Evolutionary conservation across 108 stramenopile species (phyloP).

Genomic region (Skeletonema potamos): DNA sequence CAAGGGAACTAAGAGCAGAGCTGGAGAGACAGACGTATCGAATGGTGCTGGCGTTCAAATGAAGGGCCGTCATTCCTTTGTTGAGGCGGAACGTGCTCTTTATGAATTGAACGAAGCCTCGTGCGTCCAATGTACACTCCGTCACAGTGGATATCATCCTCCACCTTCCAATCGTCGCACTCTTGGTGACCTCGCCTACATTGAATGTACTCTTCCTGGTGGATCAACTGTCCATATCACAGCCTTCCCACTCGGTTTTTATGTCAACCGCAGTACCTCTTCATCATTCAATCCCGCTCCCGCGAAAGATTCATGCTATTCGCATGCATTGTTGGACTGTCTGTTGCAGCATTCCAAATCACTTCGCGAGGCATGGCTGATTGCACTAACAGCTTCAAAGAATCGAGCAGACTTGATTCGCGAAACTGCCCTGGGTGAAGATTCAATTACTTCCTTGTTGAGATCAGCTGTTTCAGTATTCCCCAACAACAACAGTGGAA

Average conservation of each 20-base stretch:
- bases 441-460: constrained; percentile 28
- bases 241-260: constrained; percentile 85
- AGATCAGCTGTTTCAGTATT: constrained; percentile 24
- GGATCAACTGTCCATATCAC: constrained; percentile 69
- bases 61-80: neutral
- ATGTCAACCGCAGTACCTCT: constrained; percentile 76
- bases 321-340: constrained; percentile 79
- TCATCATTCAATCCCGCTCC: constrained; percentile 87
- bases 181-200: constrained; percentile 93
- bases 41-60: neutral
- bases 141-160: constrained; percentile 86
- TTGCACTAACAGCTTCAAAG: constrained; percentile 59
- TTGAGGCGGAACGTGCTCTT: constrained; percentile 48
- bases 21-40: neutral
- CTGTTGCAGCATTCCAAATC: constrained; percentile 56
- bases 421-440: constrained; percentile 8
- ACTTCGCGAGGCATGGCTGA: constrained; percentile 50
- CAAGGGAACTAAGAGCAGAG: constrained; percentile 18
- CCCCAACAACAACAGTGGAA: constrained; percentile 43
- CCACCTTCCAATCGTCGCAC: constrained; percentile 82
- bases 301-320: constrained; percentile 64
- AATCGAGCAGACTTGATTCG: constrained; percentile 51
- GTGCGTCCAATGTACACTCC: constrained; percentile 50
- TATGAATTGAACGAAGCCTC: constrained; percentile 57
- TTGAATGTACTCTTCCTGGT: constrained; percentile 71